Percentiles rank a stretch among this genome's conserved stretches.
Evolutionary conservation across 2,329 filamentous ascomycete species (phyloP).

Genomic region (Calonectria honghensis): DNA sequence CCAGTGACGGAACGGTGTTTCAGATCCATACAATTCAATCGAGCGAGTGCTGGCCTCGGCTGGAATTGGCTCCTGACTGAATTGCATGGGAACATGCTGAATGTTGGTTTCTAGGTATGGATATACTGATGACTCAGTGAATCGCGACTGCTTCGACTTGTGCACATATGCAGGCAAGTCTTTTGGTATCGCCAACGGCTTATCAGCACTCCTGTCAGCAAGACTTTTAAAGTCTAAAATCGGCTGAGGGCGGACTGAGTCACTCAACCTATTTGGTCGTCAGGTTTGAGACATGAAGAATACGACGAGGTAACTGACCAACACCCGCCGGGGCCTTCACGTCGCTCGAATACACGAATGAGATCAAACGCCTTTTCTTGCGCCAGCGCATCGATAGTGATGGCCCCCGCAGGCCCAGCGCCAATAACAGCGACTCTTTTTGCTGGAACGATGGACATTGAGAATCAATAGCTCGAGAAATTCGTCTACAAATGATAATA

Average conservation of each 20-base stretch:
- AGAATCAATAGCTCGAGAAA: background rate
- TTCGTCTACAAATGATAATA: too few relatives aligned
- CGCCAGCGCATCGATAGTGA: background rate
- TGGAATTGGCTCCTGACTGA: slow-evolving; percentile 1
- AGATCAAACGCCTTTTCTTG: slow-evolving; percentile 5
- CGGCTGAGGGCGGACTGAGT: background rate
- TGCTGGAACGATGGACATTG: background rate
- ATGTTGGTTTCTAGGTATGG: slow-evolving; percentile 1
- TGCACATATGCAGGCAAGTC: background rate
- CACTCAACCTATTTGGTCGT: background rate
- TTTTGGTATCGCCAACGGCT: background rate
- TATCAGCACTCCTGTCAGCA: background rate
- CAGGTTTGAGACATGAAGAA: background rate
- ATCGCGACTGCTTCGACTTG: background rate
- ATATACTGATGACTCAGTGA: slow-evolving; percentile 1
- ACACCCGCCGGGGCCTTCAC: background rate
- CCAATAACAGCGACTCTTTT: background rate
- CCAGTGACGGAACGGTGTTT: slow-evolving; percentile 1
- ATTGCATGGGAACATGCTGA: background rate
- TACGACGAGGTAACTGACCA: background rate
- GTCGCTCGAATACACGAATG: background rate
- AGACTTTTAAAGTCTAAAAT: slow-evolving; percentile 1
- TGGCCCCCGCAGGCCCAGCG: background rate
- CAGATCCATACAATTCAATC: background rate
- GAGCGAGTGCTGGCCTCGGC: background rate